Base-by-base conservation (phyloP, 2,329 filamentous ascomycete species). In the Helicocarpus griseus region DNA sequence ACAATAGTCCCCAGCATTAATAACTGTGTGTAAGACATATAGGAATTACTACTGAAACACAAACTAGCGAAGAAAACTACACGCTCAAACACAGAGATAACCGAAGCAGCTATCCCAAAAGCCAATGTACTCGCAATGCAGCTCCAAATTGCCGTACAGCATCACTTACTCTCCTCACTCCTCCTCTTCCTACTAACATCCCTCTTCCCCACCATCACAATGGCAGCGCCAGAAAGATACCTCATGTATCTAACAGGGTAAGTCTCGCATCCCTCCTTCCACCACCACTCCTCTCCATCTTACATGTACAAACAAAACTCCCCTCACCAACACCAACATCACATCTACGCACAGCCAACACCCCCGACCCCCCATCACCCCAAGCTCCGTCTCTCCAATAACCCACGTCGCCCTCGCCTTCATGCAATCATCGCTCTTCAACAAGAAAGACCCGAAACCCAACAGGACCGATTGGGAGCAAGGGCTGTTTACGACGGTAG, bases 331-430 rank as follows among this genome's bases (percentile, higher is more conserved):
- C 17, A 24, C 14, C 47, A 24, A 48, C 48, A 33, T 41, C 44
- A 39, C 36, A 52, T 3, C 5, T 24, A 28, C 43, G n/a, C 64
- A 33, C 66, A 69, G 54, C 65, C 49, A 56, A 65, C 46, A 48
- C 46, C 46, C 46, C 14, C 13, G 14, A 11, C 33, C 36, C 33
- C 46, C 46, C 21, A 19, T 33, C 17, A 13, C 9, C 46, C 19
- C 17, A 13, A 9, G 33, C 24, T 19, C 28, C 1, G 5, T 39
- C 46, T 29, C 26, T 17, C 33, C 72, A 17, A 70, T 82, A n/a
- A 79, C 78, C 0, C 79, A 82, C 57, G 75, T 82, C 9, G 71
- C 75, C 9, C 63, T 83, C 17, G 80, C 80, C 1, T 83, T 83
- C 55, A 76, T 82, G 73, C 68, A 64, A 13, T 77, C 80, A 0